A percentile compares a stretch with the other conserved stretches of the same genome.
Evolutionary conservation across 176 grass and related monocot genomes (phyloP).

Genomic region (Cenchrus fungigraminus): DNA sequence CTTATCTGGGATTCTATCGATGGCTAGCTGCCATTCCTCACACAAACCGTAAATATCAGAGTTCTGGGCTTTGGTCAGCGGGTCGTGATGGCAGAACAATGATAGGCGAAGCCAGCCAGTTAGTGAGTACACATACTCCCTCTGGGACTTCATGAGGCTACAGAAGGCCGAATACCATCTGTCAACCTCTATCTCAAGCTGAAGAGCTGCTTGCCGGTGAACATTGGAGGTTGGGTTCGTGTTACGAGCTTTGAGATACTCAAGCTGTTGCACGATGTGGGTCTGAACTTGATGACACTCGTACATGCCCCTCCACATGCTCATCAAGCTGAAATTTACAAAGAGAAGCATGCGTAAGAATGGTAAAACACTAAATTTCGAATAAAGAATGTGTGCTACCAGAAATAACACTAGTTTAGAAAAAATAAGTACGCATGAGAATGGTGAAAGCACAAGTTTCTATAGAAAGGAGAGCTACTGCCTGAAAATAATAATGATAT

Average conservation of each 20-base stretch:
- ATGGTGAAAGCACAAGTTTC: slow-evolving; percentile 10
- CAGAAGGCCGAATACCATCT: slow-evolving; percentile 95
- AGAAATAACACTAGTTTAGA: slow-evolving; percentile 17
- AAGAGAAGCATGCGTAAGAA: slow-evolving; percentile 39
- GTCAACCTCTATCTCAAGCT: slow-evolving; percentile 91
- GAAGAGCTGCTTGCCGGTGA: slow-evolving; percentile 78
- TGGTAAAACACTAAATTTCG: background rate
- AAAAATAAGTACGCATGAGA: slow-evolving; percentile 37
- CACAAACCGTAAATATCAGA: slow-evolving; percentile 86
- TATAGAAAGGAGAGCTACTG: slow-evolving; percentile 17
- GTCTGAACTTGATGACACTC: slow-evolving; percentile 99
- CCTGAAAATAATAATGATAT: slow-evolving; percentile 23
- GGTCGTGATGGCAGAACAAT: slow-evolving; percentile 76
- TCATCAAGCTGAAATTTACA: slow-evolving; percentile 74
- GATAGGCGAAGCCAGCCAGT: slow-evolving; percentile 96
- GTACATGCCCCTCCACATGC: slow-evolving; percentile 99
- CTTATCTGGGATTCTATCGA: slow-evolving; percentile 91
- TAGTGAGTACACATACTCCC: slow-evolving; percentile 86
- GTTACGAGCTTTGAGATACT: slow-evolving; percentile 70
- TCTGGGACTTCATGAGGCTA: slow-evolving; percentile 80
- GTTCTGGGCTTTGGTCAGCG: slow-evolving; percentile 59
- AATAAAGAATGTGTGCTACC: slow-evolving; percentile 1
- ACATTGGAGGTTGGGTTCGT: slow-evolving; percentile 79
- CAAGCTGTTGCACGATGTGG: slow-evolving; percentile 94
- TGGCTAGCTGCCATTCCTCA: slow-evolving; percentile 95